phyloP scores from a whole-genome alignment of 768 basidiomycete species.

The Mycena vulgaris region DNA sequence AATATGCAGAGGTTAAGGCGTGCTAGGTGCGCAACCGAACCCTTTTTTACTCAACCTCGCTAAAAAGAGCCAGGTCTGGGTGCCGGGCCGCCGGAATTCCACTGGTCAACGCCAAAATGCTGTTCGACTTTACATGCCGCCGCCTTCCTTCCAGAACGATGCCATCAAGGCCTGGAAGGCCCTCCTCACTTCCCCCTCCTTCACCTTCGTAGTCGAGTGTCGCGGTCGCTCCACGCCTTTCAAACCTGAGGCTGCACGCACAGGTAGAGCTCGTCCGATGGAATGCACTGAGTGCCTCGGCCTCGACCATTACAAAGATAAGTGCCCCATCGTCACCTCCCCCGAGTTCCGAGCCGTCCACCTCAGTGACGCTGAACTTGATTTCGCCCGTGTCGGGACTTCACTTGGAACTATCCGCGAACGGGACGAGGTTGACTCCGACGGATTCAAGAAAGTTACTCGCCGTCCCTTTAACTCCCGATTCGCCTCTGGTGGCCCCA shows the following conservation, averaged over 20 bases:
- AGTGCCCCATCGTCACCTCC: constrained; percentile 16
- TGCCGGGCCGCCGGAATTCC: neutral
- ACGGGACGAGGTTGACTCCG: constrained; percentile 1
- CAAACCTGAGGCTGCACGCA: neutral
- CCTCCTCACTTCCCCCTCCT: constrained; percentile 9
- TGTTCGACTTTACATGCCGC: constrained; percentile 18
- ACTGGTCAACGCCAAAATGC: constrained; percentile 1
- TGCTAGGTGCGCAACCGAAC: neutral
- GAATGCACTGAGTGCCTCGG: constrained; percentile 25
- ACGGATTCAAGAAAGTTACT: constrained; percentile 5
- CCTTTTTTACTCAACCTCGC: neutral
- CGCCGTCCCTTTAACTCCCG: neutral
- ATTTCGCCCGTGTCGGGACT: neutral
- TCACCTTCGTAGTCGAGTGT: constrained; percentile 19
- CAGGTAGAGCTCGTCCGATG: constrained; percentile 2
- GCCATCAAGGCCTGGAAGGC: constrained; percentile 17
- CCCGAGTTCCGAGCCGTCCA: constrained; percentile 8
- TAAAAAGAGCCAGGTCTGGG: neutral
- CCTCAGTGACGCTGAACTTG: constrained; percentile 9
- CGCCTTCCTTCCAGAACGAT: neutral
- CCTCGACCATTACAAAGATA: constrained; percentile 24
- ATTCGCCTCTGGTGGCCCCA: neutral
- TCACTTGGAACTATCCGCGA: constrained; percentile 9
- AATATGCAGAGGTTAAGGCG: constrained; percentile 6
- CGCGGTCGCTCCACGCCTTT: constrained; percentile 18